These are phyloP conservation scores for Dendrocalamus latiflorus DNA, from an alignment of 202 grass and related monocot genomes.

Conservation along the genomic window DNA sequence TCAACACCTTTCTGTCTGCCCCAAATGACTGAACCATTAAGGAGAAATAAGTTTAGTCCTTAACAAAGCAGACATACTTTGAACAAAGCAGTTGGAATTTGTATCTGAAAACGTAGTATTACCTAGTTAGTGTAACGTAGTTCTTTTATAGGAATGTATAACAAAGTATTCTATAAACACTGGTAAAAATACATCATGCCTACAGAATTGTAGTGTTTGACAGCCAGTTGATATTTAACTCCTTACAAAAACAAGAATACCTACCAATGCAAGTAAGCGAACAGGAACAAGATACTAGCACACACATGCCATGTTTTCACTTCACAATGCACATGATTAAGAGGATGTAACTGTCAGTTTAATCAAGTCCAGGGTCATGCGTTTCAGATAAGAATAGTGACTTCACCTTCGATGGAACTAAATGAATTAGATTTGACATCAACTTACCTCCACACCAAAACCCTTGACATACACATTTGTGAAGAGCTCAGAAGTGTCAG, in stretches of 20 bases:
- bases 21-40: conserved; percentile 70
- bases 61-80: not conserved
- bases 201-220: not conserved
- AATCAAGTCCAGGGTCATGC: not conserved
- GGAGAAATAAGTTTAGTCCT: not conserved
- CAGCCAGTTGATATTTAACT: not conserved
- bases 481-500: conserved; percentile 80
- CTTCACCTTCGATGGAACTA: not conserved
- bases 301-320: not conserved
- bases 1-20: conserved; percentile 83
- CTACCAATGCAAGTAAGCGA: not conserved
- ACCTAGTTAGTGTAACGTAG: not conserved
- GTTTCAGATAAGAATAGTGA: not conserved
- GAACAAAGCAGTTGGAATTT: not conserved
- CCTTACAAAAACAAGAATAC: not conserved
- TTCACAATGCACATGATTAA: not conserved
- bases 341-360: not conserved
- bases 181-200: not conserved
- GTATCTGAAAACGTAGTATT: not conserved
- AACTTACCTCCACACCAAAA: conserved; percentile 70
- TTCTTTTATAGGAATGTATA: not conserved
- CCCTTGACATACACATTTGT: conserved; percentile 85
- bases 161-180: not conserved
- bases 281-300: not conserved
- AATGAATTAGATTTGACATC: not conserved